Base-by-base conservation (phyloP, 176 grass and related monocot species). In the Lolium rigidum region DNA sequence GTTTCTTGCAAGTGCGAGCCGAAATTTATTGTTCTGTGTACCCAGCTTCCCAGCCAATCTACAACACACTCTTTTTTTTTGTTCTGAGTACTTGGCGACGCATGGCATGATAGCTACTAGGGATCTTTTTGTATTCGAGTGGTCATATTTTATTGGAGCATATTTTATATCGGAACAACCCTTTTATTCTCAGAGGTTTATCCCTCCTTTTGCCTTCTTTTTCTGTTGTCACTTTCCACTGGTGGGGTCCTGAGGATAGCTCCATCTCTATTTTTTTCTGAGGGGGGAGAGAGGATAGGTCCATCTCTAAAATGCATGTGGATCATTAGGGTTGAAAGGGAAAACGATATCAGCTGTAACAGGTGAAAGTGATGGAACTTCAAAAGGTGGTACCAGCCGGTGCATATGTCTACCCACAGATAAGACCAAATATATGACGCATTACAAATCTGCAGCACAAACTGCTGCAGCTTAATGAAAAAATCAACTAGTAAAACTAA, bases 181-280 rank as follows among this genome's bases (percentile, higher is more conserved):
- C 25, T 68, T 81, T 68, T 69, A 70, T 84, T 84, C 44, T 50
- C 57, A 63, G 74, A 48, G 18, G 4, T 61, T 75, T 70, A 79
- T 76, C 22, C 13, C 51, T 5, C 9, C 4, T 4, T 25, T 14
- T 12, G 6, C 11, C 15, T 39, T 43, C 15, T 10, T 56, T 64
- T 14, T 46, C 18, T 48, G 18, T 15, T 43, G 31, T 76, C 50
- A 55, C 37, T 76, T 57, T 76, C 21, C 24, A 52, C 63, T 26
- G 49, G 56, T 76, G 47, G 70, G 67, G 59, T 28, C 10, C 49
- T 38, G 16, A 56, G 17, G 79, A 67, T 76, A 47, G 58, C 47
- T 87, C 22, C 39, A 70, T 18, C 37, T 67, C 24, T 48, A 37
- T 35, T 35, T 35, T 35, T 35, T 35, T 35, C 26, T 35, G 2